Percentiles rank a stretch among this genome's conserved stretches.
Evolutionary conservation across 116 monocot genomes (phyloP).

Genomic region (Posidonia oceanica): DNA sequence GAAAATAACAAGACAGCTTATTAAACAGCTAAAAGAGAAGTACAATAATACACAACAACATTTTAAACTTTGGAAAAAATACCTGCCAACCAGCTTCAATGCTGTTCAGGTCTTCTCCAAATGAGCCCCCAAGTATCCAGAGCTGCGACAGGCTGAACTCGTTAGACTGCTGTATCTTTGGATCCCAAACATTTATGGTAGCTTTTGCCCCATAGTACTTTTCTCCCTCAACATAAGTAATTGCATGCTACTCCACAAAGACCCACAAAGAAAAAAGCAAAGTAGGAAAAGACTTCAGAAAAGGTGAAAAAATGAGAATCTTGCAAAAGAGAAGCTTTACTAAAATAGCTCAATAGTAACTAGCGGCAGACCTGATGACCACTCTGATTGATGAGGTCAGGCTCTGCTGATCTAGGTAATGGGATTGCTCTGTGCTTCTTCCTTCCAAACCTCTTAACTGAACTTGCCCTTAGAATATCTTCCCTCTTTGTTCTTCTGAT

Average conservation of each 20-base stretch:
- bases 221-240: conserved; percentile 32
- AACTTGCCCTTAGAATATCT: conserved; percentile 32
- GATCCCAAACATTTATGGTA: conserved; percentile 49
- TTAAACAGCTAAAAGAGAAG: not conserved
- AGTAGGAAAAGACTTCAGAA: conserved; percentile 2
- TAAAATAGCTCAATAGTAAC: not conserved
- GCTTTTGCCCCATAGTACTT: conserved; percentile 53
- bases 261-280: conserved; percentile 9
- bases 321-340: conserved; percentile 1
- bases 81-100: conserved; percentile 67
- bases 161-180: conserved; percentile 35
- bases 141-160: conserved; percentile 51
- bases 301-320: not conserved
- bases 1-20: not conserved
- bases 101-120: conserved; percentile 34
- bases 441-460: conserved; percentile 21
- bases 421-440: conserved; percentile 15
- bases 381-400: conserved; percentile 27
- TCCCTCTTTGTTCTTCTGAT: conserved; percentile 32
- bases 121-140: conserved; percentile 46
- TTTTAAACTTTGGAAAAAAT: not conserved
- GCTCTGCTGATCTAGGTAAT: conserved; percentile 16
- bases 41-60: not conserved
- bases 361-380: conserved; percentile 31
- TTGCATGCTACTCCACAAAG: conserved; percentile 31